A percentile compares a stretch with the other conserved stretches of the same genome.
Evolutionary conservation across 2,329 filamentous ascomycete species (phyloP).

Genomic region (Penicillium sp.): DNA sequence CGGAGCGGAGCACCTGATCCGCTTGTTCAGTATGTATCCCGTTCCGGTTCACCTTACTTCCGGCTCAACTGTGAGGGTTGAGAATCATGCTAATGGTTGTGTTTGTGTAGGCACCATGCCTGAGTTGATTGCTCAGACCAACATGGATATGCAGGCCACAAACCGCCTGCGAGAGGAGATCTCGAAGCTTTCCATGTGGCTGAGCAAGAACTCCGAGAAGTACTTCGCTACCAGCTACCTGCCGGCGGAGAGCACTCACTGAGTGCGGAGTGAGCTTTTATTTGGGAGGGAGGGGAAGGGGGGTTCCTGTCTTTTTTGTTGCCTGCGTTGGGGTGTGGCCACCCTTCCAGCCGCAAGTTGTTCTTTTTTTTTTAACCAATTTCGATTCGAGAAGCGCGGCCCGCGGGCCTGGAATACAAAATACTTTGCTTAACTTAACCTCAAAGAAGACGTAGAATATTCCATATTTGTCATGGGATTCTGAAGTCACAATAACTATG

Average conservation of each 20-base stretch:
- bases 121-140: slow-evolving; percentile 92
- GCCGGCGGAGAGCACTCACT: slow-evolving; percentile 40
- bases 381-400: neutral
- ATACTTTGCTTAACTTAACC: neutral
- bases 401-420: neutral
- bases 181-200: slow-evolving; percentile 79
- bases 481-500: neutral
- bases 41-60: neutral
- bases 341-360: neutral
- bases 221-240: slow-evolving; percentile 64
- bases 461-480: neutral
- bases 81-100: neutral
- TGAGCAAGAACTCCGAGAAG: slow-evolving; percentile 69
- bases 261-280: neutral
- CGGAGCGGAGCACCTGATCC: slow-evolving; percentile 85
- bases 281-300: neutral
- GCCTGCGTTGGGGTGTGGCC: neutral
- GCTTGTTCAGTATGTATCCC: slow-evolving; percentile 71
- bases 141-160: slow-evolving; percentile 93
- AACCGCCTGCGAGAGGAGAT: slow-evolving; percentile 86
- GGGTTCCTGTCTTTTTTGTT: neutral
- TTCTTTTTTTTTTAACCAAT: neutral
- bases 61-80: neutral
- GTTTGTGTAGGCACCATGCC: slow-evolving; percentile 72
- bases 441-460: neutral